A percentile compares a stretch with the other conserved stretches of the same genome.
Conservation (phyloP, 2,329 filamentous ascomycete genomes). For the Penicillium sp. region DNA sequence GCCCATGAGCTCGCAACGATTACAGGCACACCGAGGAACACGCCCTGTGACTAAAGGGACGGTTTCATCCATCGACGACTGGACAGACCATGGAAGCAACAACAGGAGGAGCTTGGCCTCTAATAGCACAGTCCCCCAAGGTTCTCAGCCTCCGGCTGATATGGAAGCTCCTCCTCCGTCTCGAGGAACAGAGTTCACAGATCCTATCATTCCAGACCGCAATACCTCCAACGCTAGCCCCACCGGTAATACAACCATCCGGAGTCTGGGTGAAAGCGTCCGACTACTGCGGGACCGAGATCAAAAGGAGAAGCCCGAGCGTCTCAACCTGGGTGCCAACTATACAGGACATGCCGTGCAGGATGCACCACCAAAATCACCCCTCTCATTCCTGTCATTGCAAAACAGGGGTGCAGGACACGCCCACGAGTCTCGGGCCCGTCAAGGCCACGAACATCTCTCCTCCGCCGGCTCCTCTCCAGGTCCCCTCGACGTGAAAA, state of each 20-base stretch:
- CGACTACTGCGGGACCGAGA: conserved; percentile 67
- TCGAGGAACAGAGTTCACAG: conserved; percentile 77
- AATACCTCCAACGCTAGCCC: conserved; percentile 74
- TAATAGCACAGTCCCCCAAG: conserved; percentile 47
- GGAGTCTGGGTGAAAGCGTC: conserved; percentile 74
- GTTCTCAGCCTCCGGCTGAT: conserved; percentile 42
- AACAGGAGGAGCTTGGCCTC: conserved; percentile 62
- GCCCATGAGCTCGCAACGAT: conserved; percentile 92
- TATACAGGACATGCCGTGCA: conserved; percentile 58
- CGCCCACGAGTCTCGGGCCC: conserved; percentile 63
- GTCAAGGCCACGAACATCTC: conserved; percentile 82
- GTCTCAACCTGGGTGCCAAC: conserved; percentile 61
- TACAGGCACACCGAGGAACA: conserved; percentile 82
- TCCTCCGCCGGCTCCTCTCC: conserved; percentile 78
- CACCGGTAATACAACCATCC: conserved; percentile 57
- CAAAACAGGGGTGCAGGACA: conserved; percentile 53
- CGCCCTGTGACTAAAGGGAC: conserved; percentile 45
- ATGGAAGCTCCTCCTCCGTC: conserved; percentile 67
- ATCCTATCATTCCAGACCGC: conserved; percentile 68
- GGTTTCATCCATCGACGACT: conserved; percentile 43
- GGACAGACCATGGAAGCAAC: conserved; percentile 48
- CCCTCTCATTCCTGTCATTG: conserved; percentile 70
- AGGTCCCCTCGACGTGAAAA: conserved; percentile 55
- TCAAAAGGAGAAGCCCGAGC: conserved; percentile 33
- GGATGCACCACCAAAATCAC: conserved; percentile 65